Evolutionary conservation across 2,329 filamentous ascomycete species (phyloP).

Genomic region (Colletotrichum gigasporum): DNA sequence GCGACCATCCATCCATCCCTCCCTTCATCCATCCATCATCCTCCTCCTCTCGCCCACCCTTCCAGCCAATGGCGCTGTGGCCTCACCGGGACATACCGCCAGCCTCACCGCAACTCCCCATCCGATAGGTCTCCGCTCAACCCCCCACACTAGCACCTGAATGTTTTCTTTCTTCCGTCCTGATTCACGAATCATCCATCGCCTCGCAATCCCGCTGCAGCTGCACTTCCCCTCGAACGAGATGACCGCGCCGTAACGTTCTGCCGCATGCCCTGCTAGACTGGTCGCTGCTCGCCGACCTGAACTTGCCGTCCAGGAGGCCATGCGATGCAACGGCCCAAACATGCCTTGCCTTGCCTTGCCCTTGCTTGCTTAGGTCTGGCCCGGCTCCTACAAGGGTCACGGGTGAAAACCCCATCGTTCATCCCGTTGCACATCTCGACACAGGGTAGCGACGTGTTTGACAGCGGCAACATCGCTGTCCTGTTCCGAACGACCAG

Average conservation of each 20-base stretch:
- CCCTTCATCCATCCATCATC: not conserved
- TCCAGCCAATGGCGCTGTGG: conserved; percentile 11
- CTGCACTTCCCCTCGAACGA: conserved; percentile 22
- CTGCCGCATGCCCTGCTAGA: conserved; percentile 3
- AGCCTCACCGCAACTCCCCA: conserved; percentile 35
- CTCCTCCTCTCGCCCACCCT: not conserved
- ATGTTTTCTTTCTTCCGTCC: conserved; percentile 21
- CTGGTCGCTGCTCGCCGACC: too few relatives aligned
- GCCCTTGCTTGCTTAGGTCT: not conserved
- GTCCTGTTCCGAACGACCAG: not conserved
- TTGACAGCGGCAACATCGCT: not conserved
- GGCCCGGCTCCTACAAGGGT: not conserved
- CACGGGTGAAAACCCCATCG: conserved; percentile 4
- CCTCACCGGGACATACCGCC: conserved; percentile 30
- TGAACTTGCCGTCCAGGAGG: not conserved
- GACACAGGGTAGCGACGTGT: not conserved
- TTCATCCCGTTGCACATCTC: conserved; percentile 11
- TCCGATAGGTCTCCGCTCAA: conserved; percentile 32
- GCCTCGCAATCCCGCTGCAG: conserved; percentile 6
- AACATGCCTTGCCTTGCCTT: not conserved
- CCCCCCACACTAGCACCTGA: conserved; percentile 24
- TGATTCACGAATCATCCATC: conserved; percentile 20
- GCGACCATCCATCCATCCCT: not conserved
- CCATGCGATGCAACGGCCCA: conserved; percentile 18
- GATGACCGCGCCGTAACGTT: conserved; percentile 11